A percentile compares a stretch with the other conserved stretches of the same genome.
These are phyloP conservation scores for Leersia perrieri DNA, from an alignment of 176 grass and related monocot genomes.

Conservation along the genomic window DNA sequence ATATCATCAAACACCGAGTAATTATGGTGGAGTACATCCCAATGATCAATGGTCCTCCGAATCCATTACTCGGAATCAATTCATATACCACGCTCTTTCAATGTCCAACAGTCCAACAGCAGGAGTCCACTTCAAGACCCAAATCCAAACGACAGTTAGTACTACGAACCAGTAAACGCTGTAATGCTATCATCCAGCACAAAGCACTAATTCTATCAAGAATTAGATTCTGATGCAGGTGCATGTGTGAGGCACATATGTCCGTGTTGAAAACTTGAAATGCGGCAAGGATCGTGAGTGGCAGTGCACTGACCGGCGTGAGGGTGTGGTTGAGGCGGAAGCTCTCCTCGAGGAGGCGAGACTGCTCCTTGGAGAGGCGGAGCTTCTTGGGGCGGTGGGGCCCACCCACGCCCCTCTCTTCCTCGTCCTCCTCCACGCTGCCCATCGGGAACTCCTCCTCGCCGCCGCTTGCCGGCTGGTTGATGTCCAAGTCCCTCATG, in stretches of 20 bases:
- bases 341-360: constrained; percentile 82
- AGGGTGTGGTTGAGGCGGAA: constrained; percentile 90
- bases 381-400: constrained; percentile 81
- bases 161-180: background rate
- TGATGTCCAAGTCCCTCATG: constrained; percentile 91
- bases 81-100: background rate
- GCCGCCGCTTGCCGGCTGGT: constrained; percentile 76
- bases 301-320: constrained; percentile 54
- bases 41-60: constrained; percentile 19
- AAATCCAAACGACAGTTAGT: background rate
- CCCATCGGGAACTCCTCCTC: constrained; percentile 84
- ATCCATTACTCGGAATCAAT: constrained; percentile 12
- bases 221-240: background rate
- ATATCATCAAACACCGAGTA: constrained; percentile 6
- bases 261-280: background rate
- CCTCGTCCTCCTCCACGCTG: constrained; percentile 74
- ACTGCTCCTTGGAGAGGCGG: constrained; percentile 89
- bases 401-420: constrained; percentile 43
- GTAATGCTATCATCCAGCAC: background rate
- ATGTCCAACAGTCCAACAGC: background rate
- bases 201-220: background rate
- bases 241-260: background rate
- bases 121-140: constrained; percentile 13
- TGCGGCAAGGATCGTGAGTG: background rate
- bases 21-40: constrained; percentile 12